phyloP scores from a whole-genome alignment of 305 asterid genomes.

The Fraxinus albicans region DNA sequence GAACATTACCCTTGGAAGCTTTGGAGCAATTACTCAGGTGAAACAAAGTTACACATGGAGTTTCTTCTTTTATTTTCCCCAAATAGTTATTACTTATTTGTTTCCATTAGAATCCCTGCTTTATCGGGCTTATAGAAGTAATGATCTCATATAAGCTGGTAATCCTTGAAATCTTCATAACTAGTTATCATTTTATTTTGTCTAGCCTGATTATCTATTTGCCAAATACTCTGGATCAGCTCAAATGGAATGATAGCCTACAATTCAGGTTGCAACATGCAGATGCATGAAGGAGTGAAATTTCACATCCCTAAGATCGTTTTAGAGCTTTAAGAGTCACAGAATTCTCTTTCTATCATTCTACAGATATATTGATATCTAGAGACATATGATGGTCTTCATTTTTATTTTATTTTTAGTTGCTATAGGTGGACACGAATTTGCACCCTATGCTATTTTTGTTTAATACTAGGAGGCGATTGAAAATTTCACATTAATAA shows the following conservation, averaged over 20 bases:
- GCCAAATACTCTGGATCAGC: neutral
- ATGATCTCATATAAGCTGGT: neutral
- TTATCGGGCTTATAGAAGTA: neutral
- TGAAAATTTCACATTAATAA: neutral
- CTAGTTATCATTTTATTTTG: neutral
- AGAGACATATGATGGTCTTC: neutral
- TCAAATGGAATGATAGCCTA: neutral
- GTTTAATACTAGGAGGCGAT: neutral
- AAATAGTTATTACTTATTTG: neutral
- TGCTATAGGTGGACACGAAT: neutral
- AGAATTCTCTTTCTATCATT: neutral
- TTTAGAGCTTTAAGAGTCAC: neutral
- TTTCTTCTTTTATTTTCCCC: neutral
- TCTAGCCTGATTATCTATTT: neutral
- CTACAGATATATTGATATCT: neutral
- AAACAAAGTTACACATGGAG: neutral
- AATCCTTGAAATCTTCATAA: neutral
- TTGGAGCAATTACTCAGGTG: conserved; percentile 97
- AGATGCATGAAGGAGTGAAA: conserved; percentile 1
- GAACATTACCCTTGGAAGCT: conserved; percentile 91
- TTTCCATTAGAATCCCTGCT: neutral
- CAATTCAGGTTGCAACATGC: neutral
- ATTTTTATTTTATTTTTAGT: neutral
- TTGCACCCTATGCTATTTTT: neutral
- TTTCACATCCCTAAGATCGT: neutral